phyloP scores from a whole-genome alignment of 2,329 filamentous ascomycete genomes.

The Ciborinia camelliae region DNA sequence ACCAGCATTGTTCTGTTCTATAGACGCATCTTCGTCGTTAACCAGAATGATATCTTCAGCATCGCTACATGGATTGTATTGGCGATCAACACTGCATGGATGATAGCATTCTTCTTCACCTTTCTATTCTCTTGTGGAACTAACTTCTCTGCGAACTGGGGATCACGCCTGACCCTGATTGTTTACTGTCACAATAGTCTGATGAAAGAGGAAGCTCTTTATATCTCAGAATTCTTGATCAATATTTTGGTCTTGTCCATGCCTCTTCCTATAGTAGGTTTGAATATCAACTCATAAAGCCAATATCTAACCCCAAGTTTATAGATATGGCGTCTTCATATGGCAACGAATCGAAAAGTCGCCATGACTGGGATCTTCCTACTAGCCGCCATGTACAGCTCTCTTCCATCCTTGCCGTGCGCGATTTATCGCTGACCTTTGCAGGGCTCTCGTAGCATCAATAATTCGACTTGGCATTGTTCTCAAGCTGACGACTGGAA shows the following conservation, averaged over 20 bases:
- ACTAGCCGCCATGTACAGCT: not conserved
- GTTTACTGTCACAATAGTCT: not conserved
- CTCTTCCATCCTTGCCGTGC: not conserved
- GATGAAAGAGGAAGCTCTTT: not conserved
- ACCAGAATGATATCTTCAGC: conserved; percentile 5
- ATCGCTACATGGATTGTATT: conserved; percentile 14
- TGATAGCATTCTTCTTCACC: conserved; percentile 14
- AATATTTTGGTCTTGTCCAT: not conserved
- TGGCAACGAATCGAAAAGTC: not conserved
- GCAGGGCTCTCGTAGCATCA: not conserved
- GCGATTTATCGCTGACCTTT: not conserved
- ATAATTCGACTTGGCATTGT: not conserved
- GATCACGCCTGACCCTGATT: not conserved
- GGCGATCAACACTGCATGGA: conserved; percentile 11
- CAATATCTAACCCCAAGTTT: no score
- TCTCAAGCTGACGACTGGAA: not conserved
- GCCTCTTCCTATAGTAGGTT: not conserved
- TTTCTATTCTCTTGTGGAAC: conserved; percentile 19
- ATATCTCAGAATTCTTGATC: conserved; percentile 5
- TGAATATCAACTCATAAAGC: no score
- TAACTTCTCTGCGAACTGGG: not conserved
- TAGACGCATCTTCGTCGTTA: conserved; percentile 9
- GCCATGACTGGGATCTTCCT: not conserved
- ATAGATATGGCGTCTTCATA: not conserved
- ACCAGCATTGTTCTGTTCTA: conserved; percentile 20